Conservation (phyloP, 1,139 yeast species). For the Hyphopichia buzzinii region DNA sequence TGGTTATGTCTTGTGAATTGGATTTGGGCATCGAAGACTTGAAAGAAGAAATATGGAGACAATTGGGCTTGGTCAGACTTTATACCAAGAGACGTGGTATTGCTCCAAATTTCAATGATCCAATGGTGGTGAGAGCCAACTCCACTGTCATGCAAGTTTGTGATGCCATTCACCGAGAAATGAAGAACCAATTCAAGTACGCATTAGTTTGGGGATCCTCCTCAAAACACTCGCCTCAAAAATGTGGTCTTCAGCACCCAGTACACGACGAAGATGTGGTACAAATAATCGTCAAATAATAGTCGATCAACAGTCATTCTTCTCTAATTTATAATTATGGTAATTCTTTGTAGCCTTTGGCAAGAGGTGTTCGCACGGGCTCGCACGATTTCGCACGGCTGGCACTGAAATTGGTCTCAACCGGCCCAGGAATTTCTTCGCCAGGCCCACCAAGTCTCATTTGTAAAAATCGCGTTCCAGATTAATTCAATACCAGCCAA, state of each 20-base stretch:
- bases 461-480: too few species aligned
- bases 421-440: too few species aligned
- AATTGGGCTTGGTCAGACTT: conserved; percentile 72
- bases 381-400: too few species aligned
- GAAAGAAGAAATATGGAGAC: conserved; percentile 90
- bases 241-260: conserved; percentile 82
- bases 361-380: too few species aligned
- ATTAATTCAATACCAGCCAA: too few species aligned
- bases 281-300: conserved; percentile 75
- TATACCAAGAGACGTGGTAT: conserved; percentile 85
- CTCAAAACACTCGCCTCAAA: conserved; percentile 94
- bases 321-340: too few species aligned
- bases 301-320: background rate
- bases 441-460: too few species aligned
- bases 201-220: conserved; percentile 97
- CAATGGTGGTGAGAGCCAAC: conserved; percentile 81
- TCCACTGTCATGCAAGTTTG: conserved; percentile 85
- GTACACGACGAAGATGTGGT: conserved; percentile 95
- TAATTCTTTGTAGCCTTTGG: too few species aligned
- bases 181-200: conserved; percentile 87
- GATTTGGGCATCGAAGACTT: conserved; percentile 85
- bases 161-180: conserved; percentile 88
- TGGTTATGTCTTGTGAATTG: conserved; percentile 88
- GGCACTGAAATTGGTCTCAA: too few species aligned
- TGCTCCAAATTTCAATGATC: conserved; percentile 78